These are phyloP conservation scores for Coprinopsis cinerea DNA, from an alignment of 768 basidiomycete genomes.

Conservation along the genomic window DNA sequence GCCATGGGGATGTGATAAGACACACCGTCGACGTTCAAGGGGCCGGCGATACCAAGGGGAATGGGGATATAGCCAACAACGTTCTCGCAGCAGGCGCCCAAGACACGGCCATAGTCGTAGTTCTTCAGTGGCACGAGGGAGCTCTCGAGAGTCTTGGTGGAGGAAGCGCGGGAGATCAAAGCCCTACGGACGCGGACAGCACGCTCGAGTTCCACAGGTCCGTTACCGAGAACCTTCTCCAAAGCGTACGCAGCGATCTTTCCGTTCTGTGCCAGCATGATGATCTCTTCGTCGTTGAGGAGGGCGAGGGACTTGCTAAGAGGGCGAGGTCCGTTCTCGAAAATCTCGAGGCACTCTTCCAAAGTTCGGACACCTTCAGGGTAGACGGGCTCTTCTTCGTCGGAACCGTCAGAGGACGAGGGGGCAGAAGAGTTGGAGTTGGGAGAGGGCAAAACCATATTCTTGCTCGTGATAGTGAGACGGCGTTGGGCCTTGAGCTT, in stretches of 20 bases:
- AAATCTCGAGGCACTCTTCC: constrained; percentile 75
- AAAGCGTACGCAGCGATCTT: constrained; percentile 94
- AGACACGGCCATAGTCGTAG: constrained; percentile 92
- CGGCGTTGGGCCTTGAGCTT: constrained; percentile 35
- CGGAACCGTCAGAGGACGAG: constrained; percentile 5
- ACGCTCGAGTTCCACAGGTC: constrained; percentile 55
- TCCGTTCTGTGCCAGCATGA: constrained; percentile 80
- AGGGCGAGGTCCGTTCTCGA: constrained; percentile 66
- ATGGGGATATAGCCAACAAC: constrained; percentile 96
- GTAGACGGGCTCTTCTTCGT: constrained; percentile 6
- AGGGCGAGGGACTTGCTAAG: constrained; percentile 49
- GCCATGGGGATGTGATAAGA: constrained; percentile 95
- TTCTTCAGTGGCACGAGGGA: constrained; percentile 77
- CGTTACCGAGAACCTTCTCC: constrained; percentile 80
- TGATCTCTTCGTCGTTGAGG: constrained; percentile 89
- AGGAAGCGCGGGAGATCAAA: constrained; percentile 84
- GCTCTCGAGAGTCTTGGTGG: constrained; percentile 75
- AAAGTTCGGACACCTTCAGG: constrained; percentile 42
- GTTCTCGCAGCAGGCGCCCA: constrained; percentile 98
- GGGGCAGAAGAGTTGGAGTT: constrained; percentile 6
- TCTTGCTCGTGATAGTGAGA: constrained; percentile 17
- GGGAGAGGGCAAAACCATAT: constrained; percentile 8
- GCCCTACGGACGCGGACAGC: constrained; percentile 85
- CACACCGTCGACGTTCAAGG: constrained; percentile 83
- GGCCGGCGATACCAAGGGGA: constrained; percentile 94